These are phyloP conservation scores for Alternaria sp. DNA, from an alignment of 2,329 filamentous ascomycete species.

Conservation along the genomic window DNA sequence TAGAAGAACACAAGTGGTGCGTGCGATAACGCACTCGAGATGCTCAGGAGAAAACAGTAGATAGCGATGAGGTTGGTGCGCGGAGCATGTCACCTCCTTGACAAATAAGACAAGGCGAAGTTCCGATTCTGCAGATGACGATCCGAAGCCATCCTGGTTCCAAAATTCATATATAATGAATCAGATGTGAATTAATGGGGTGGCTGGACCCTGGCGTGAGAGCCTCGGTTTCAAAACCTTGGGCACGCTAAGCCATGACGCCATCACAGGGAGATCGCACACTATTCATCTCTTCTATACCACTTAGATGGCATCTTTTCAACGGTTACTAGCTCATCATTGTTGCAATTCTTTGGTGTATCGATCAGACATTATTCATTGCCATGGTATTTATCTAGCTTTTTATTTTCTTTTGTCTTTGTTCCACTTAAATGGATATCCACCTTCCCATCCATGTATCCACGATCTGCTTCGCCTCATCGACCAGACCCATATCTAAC, in stretches of 20 bases:
- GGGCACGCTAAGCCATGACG: neutral
- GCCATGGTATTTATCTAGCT: neutral
- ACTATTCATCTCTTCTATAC: neutral
- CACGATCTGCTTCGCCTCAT: constrained; percentile 72
- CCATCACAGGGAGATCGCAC: constrained; percentile 10
- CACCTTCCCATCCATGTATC: constrained; percentile 75
- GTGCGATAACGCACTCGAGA: neutral
- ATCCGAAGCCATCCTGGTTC: too few relatives aligned
- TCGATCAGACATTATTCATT: neutral
- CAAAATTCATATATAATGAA: neutral
- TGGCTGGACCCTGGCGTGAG: neutral
- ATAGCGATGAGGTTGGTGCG: neutral
- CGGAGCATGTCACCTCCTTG: neutral
- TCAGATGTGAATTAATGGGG: too few relatives aligned
- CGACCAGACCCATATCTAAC: constrained; percentile 71
- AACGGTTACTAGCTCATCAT: neutral
- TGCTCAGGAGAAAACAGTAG: neutral
- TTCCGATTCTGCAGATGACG: neutral
- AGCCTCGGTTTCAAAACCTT: neutral
- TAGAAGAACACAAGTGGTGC: neutral
- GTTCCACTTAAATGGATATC: constrained; percentile 53
- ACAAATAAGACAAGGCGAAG: neutral
- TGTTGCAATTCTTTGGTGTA: too few relatives aligned
- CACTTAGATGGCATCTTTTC: neutral
- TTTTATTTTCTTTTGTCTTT: constrained; percentile 8